Conservation (phyloP, 139 green algal genomes). For the Closterium sp. region DNA sequence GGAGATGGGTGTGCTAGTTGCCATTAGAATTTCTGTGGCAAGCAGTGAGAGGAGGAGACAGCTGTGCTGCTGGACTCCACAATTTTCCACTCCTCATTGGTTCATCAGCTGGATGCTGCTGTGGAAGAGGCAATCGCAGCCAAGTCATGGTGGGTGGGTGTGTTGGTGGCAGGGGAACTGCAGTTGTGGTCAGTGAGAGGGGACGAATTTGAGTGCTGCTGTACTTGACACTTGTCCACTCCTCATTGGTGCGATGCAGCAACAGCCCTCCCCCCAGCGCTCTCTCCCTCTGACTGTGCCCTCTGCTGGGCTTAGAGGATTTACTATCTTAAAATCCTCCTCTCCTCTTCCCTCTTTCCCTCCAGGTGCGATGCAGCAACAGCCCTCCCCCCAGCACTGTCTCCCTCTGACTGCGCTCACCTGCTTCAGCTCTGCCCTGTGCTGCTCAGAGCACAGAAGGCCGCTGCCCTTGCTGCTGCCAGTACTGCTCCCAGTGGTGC, state of each 20-base stretch:
- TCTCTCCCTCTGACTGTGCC: conserved; percentile 9
- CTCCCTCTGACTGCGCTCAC: background rate
- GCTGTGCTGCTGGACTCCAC: conserved; percentile 63
- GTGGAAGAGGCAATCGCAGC: conserved; percentile 60
- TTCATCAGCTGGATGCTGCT: conserved; percentile 63
- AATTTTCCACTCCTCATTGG: conserved; percentile 63
- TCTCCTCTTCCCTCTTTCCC: background rate
- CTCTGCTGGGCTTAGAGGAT: background rate
- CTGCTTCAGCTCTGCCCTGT: conserved; percentile 27
- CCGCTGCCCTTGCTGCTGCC: background rate
- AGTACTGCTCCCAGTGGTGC: background rate
- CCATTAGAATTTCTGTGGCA: no score
- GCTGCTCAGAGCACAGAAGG: conserved; percentile 17
- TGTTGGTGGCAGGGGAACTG: no score
- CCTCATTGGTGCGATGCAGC: conserved; percentile 54
- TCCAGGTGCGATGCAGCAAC: conserved; percentile 31
- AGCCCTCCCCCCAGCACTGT: conserved; percentile 15
- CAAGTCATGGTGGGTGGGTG: background rate
- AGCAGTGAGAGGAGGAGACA: conserved; percentile 23
- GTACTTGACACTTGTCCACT: conserved; percentile 64
- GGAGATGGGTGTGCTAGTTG: no score
- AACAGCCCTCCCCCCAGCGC: background rate
- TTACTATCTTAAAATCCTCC: background rate
- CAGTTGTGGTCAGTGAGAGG: no score
- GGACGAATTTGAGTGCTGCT: no score